Conservation (phyloP, 495 filamentous ascomycete species). For the Penicillium subrubescens region DNA sequence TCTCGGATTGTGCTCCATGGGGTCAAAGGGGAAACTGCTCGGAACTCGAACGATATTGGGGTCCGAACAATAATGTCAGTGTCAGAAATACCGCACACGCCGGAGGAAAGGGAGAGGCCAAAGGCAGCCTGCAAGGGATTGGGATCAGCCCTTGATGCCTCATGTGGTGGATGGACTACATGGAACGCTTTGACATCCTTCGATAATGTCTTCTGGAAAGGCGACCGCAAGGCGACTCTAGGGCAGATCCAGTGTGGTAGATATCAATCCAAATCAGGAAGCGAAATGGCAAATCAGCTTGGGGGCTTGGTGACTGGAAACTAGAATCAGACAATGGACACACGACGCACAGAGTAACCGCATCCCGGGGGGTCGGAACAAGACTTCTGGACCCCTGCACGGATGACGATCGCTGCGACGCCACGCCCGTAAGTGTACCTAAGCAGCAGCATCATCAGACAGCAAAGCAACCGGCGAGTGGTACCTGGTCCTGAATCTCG, state of each 20-base stretch:
- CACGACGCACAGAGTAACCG: conserved; percentile 17
- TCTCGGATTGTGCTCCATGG: conserved; percentile 12
- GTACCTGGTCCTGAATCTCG: conserved; percentile 14
- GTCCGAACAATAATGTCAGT: neutral
- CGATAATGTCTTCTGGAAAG: conserved; percentile 23
- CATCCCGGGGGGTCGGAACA: conserved; percentile 22
- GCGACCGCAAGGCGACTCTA: neutral
- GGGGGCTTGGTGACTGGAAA: neutral
- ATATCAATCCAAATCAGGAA: neutral
- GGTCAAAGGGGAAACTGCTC: neutral
- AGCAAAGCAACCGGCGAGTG: neutral
- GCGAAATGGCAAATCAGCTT: conserved; percentile 1
- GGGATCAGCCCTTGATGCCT: conserved; percentile 11
- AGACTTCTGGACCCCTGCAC: conserved; percentile 22
- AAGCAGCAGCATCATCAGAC: conserved; percentile 2
- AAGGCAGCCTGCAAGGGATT: conserved; percentile 18
- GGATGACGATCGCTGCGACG: conserved; percentile 26
- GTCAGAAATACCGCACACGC: neutral
- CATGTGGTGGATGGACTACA: conserved; percentile 23
- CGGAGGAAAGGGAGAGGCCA: neutral
- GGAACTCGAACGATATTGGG: neutral
- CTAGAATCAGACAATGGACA: neutral
- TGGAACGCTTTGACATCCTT: conserved; percentile 20
- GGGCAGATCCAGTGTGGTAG: neutral
- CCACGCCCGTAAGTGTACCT: conserved; percentile 27